Base-by-base conservation (phyloP, 192 early-diverging fungal genomes). In the Podila epigama region DNA sequence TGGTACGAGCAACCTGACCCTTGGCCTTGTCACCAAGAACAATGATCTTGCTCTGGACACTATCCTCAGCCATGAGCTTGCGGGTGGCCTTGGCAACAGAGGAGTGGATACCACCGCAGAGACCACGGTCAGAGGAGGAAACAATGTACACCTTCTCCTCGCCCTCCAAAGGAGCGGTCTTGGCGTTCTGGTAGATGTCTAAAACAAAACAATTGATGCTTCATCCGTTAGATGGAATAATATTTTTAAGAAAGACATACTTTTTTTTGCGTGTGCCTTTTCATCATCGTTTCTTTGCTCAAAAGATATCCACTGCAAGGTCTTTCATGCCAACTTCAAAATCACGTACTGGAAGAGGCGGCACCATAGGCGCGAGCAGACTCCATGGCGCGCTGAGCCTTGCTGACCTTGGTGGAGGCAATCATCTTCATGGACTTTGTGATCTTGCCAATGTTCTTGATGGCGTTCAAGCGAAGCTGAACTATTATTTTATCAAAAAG, bases 391-490 rank as follows among this genome's bases (percentile, higher is more conserved):
- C 90, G 88, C 87, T 97, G 93, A 33, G 96, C 92, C 84, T 90
- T 93, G 79, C 9, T 80, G 77, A 97, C 94, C 89, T 99, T 99
- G 83, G 96, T 99, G 41, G 97, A 97, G 40, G 97, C 96, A 97
- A 99, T 99, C 95, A 99, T 97, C 90, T 99, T 99, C 97, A 99
- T 99, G 50, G 96, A 98, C 84, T 97, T 96, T 57, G 97, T 99
- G 82, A 99, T 98, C 88, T 99, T 99, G 75, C 92, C 94, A 86
- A 98, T 99, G 91, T 96, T 98, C 68, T 92, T 89, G 63, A 99
- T 89, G 64, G 97, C 97, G 88, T 97, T 96, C 79, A 97, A 83
- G 63, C 97, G 95, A 62, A 90, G 82, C 82, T 95, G 94, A 85
- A 99, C 93, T 96, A 81, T 60, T 58, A 11, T 27, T 53, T 33